A percentile compares a stretch with the other conserved stretches of the same genome.
These are phyloP conservation scores for Irpex sp. DNA, from an alignment of 1,284 basidiomycete genomes.

Conservation along the genomic window DNA sequence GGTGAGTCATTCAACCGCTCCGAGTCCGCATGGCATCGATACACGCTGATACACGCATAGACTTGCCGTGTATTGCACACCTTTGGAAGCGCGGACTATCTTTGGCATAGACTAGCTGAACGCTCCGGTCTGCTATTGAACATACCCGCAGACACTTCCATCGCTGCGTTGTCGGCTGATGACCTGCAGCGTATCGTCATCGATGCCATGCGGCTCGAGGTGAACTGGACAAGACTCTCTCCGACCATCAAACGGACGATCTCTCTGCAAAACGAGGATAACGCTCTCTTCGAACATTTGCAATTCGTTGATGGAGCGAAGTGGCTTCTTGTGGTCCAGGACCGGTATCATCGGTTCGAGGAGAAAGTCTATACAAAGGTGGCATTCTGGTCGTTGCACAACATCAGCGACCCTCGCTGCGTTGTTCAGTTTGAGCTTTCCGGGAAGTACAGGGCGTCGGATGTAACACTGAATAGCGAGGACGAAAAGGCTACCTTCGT, in stretches of 20 bases:
- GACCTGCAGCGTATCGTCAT: slow-evolving; percentile 34
- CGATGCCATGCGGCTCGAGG: slow-evolving; percentile 45
- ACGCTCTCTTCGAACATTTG: slow-evolving; percentile 36
- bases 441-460: slow-evolving; percentile 30
- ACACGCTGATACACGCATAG: slow-evolving; percentile 40
- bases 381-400: slow-evolving; percentile 37
- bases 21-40: slow-evolving; percentile 4
- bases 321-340: slow-evolving; percentile 46
- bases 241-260: slow-evolving; percentile 33
- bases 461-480: slow-evolving; percentile 26
- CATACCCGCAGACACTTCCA: slow-evolving; percentile 26
- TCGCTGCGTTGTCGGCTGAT: slow-evolving; percentile 25
- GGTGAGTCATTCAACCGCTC: slow-evolving; percentile 27
- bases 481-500: slow-evolving; percentile 28
- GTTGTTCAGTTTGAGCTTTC: slow-evolving; percentile 34
- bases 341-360: slow-evolving; percentile 27
- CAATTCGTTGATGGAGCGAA: slow-evolving; percentile 38
- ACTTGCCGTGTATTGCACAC: slow-evolving; percentile 33
- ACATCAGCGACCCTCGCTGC: slow-evolving; percentile 26
- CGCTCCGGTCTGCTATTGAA: slow-evolving; percentile 32
- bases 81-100: slow-evolving; percentile 41
- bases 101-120: slow-evolving; percentile 43
- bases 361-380: slow-evolving; percentile 27
- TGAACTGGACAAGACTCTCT: slow-evolving; percentile 42
- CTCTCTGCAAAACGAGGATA: slow-evolving; percentile 32